Base-by-base conservation (phyloP, 2,329 filamentous ascomycete genomes). In the Paraphaeosphaeria sporulosa region DNA sequence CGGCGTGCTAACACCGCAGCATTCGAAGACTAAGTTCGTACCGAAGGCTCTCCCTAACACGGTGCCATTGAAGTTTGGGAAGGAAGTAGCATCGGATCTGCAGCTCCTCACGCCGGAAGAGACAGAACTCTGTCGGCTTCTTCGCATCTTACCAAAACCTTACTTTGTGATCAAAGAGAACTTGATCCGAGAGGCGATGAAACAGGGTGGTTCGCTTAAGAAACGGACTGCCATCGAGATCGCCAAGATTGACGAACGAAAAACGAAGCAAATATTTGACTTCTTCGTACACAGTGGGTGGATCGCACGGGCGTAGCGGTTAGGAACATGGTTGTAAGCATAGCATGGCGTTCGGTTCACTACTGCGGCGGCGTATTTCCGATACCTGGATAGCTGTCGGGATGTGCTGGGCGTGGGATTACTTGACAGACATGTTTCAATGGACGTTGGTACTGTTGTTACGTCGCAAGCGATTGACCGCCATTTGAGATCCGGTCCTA, bases 161-260 rank as follows among this genome's bases (percentile, higher is more conserved):
- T 99, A 97, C 76, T 80, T 97, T 5, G 93, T 93, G 73, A 93
- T 98, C 78, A 99, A 99, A 79, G 93, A 97, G 76, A 89, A 91
- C 62, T 84, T 98, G n/a, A 79, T 98, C 55, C 92, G 92, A 70
- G 94, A 98, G 75, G 92, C 94, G 0, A 87, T 97, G 76, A 95
- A 94, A 79, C 89, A 89, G 60, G 94, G 95, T 60, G 95, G 95
- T 0, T 87, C 85, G 13, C 80, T 99, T 8, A 98, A 97, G 83
- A 97, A 95, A 85, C 98, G 97, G 80, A 90, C 94, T 68, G 93
- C 93, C 2, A 91, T 90, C 74, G 91, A 96, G 73, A 89, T 98
- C 27, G 94, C 91, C 73, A 86, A 85, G 75, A 86, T 98, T 55
- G 94, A 98, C 72, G 87, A 88, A 10, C 90, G 91, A 64, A 98